A percentile compares a stretch with the other conserved stretches of the same genome.
phyloP scores from a whole-genome alignment of 2,329 filamentous ascomycete species.

The Colletotrichum cereale region DNA sequence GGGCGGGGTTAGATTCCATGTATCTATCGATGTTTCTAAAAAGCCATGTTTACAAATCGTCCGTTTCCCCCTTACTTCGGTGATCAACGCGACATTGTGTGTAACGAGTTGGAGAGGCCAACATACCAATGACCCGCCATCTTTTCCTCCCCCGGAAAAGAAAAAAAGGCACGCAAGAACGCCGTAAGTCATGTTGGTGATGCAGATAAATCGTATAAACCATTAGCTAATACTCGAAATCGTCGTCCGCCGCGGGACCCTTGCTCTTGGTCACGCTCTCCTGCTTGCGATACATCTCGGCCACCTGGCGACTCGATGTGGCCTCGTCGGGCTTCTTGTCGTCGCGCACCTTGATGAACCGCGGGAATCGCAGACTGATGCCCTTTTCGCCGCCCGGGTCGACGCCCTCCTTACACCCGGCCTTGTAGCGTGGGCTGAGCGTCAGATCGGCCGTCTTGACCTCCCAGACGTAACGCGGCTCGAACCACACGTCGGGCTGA shows the following conservation, averaged over 20 bases:
- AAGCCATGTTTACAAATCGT: neutral
- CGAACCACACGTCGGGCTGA: slow-evolving; percentile 98
- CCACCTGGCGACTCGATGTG: slow-evolving; percentile 85
- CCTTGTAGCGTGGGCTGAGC: slow-evolving; percentile 91
- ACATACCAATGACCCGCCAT: neutral
- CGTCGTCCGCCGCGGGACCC: slow-evolving; percentile 89
- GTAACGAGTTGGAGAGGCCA: neutral
- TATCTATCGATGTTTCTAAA: neutral
- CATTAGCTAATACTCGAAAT: slow-evolving; percentile 87
- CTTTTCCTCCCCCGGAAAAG: neutral
- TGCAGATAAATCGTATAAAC: neutral
- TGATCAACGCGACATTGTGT: neutral
- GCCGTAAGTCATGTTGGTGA: slow-evolving; percentile 2
- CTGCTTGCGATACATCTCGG: slow-evolving; percentile 97
- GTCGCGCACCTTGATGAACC: slow-evolving; percentile 91
- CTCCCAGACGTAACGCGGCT: slow-evolving; percentile 95
- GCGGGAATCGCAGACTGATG: slow-evolving; percentile 89
- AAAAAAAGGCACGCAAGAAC: slow-evolving; percentile 4
- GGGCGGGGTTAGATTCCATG: neutral
- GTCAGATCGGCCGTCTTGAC: slow-evolving; percentile 97
- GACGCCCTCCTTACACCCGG: slow-evolving; percentile 85
- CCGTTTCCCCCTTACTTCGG: neutral
- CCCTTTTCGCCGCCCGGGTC: slow-evolving; percentile 79
- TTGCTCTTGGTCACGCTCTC: slow-evolving; percentile 91
- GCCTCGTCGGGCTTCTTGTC: slow-evolving; percentile 97